phyloP scores from a whole-genome alignment of 176 grass and related monocot genomes.

The Secale cereale region DNA sequence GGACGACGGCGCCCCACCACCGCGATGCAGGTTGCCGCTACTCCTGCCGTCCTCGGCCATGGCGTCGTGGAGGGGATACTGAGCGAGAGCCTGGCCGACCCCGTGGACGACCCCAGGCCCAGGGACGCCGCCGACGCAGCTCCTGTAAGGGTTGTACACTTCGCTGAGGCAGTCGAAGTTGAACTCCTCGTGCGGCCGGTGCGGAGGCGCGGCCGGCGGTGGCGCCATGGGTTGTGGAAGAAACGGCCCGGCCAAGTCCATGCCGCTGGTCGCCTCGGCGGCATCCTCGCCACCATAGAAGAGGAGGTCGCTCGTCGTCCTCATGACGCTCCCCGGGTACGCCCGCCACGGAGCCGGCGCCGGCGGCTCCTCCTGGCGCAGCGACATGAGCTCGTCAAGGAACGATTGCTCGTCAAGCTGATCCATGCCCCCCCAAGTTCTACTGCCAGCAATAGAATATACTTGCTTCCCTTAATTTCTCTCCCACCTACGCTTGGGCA shows the following conservation, averaged over 20 bases:
- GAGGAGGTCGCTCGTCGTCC: conserved; percentile 32
- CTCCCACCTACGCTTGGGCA: too few species aligned
- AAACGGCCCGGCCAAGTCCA: too few species aligned
- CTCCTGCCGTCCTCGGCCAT: conserved; percentile 29
- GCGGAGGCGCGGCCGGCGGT: background rate
- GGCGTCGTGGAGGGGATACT: conserved; percentile 12
- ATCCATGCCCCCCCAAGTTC: conserved; percentile 38
- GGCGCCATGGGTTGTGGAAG: too few species aligned
- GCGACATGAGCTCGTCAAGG: conserved; percentile 69
- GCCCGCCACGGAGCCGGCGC: conserved; percentile 46
- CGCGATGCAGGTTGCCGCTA: background rate
- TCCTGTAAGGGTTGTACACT: conserved; percentile 58
- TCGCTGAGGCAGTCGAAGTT: conserved; percentile 76
- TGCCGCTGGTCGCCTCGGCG: background rate
- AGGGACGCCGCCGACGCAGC: background rate
- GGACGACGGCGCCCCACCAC: background rate
- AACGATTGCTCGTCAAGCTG: conserved; percentile 67
- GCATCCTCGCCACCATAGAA: conserved; percentile 43
- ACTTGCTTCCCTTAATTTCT: background rate
- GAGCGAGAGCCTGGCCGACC: background rate
- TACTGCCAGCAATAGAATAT: background rate
- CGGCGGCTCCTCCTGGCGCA: conserved; percentile 42
- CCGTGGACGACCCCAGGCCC: background rate
- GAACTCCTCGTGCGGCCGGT: conserved; percentile 34
- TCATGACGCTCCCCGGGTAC: conserved; percentile 19